These are phyloP conservation scores for Aspergillus biplanus DNA, from an alignment of 495 filamentous ascomycete genomes.

Conservation along the genomic window DNA sequence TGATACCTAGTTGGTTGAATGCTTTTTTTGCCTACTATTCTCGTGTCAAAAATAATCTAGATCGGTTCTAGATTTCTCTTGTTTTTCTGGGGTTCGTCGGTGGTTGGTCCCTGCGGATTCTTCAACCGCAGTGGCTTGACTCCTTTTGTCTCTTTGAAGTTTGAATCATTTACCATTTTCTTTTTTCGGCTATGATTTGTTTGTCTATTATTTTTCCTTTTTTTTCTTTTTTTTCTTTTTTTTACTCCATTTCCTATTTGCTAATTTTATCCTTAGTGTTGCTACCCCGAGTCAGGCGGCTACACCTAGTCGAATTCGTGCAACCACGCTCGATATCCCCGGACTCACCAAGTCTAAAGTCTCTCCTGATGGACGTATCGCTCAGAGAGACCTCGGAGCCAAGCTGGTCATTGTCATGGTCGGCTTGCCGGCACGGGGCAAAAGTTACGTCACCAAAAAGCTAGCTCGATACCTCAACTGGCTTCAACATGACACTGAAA, in stretches of 20 bases:
- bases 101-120: background rate
- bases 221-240: conserved; percentile 16
- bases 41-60: conserved; percentile 12
- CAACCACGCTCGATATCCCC: conserved; percentile 84
- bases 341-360: conserved; percentile 90
- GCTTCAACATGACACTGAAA: conserved; percentile 92
- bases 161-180: background rate
- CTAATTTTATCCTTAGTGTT: conserved; percentile 15
- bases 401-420: conserved; percentile 99
- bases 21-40: conserved; percentile 9
- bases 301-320: conserved; percentile 64
- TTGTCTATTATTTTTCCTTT: conserved; percentile 4
- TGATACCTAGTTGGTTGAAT: conserved; percentile 23
- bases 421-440: conserved; percentile 89
- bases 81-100: conserved; percentile 8
- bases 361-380: conserved; percentile 91
- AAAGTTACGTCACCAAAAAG: conserved; percentile 99
- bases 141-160: background rate
- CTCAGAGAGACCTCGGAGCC: conserved; percentile 87
- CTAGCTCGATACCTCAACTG: conserved; percentile 92
- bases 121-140: background rate
- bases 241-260: background rate
- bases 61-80: conserved; percentile 20
- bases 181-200: background rate
- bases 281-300: conserved; percentile 46